Conservation (phyloP, 306 rosid genomes). For the Delonix regia region DNA sequence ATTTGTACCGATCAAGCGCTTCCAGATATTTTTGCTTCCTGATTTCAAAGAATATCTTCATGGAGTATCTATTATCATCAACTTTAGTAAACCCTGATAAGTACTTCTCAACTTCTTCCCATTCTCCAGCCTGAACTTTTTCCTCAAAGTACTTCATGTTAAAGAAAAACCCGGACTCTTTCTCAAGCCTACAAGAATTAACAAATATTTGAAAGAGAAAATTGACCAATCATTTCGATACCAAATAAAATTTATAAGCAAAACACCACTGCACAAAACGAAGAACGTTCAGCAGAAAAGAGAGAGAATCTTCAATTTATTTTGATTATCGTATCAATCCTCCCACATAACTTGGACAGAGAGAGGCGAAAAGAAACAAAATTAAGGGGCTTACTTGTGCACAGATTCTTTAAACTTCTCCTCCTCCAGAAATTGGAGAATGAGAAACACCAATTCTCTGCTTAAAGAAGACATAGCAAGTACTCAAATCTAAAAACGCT, state of each 20-base stretch:
- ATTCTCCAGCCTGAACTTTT: conserved; percentile 84
- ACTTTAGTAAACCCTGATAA: conserved; percentile 82
- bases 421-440: conserved; percentile 87
- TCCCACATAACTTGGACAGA: not conserved
- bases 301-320: not conserved
- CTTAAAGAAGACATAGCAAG: conserved; percentile 57
- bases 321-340: conserved; percentile 2
- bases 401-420: conserved; percentile 77
- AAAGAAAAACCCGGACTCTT: conserved; percentile 89
- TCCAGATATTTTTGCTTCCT: conserved; percentile 92
- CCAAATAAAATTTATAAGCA: conserved; percentile 4
- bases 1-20: conserved; percentile 81
- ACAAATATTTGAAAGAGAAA: conserved; percentile 20
- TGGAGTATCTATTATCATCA: conserved; percentile 87
- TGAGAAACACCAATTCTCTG: conserved; percentile 74
- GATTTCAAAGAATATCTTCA: conserved; percentile 88
- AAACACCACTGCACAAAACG: not conserved
- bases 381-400: conserved; percentile 58
- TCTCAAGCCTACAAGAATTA: conserved; percentile 68
- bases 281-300: not conserved
- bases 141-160: conserved; percentile 91
- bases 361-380: not conserved
- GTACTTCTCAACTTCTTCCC: conserved; percentile 95
- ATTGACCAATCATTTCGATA: not conserved
- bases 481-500: not conserved